phyloP scores from a whole-genome alignment of 2,329 filamentous ascomycete genomes.

The Paecilomyces dactylethromorphus region DNA sequence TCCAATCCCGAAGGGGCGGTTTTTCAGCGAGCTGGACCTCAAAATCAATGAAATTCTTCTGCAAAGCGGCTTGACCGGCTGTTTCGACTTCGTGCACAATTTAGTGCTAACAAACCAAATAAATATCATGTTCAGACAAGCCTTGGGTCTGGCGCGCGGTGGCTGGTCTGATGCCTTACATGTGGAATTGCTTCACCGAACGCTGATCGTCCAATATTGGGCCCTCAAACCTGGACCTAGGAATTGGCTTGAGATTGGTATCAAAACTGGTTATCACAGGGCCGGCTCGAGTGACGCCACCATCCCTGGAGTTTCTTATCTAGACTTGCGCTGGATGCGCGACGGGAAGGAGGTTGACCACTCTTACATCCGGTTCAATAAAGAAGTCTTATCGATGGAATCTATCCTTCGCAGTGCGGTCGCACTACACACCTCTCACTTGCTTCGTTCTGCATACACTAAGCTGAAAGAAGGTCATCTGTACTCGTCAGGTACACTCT shows the following conservation, averaged over 20 bases:
- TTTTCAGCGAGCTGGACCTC: slow-evolving; percentile 62
- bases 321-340: slow-evolving; percentile 68
- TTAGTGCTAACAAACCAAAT: slow-evolving; percentile 88
- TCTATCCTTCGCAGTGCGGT: slow-evolving; percentile 66
- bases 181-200: slow-evolving; percentile 73
- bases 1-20: slow-evolving; percentile 54
- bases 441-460: slow-evolving; percentile 61
- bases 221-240: slow-evolving; percentile 62
- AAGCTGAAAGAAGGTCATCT: slow-evolving; percentile 55
- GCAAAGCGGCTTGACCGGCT: slow-evolving; percentile 66
- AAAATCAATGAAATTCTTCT: slow-evolving; percentile 66
- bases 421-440: slow-evolving; percentile 65
- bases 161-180: slow-evolving; percentile 74
- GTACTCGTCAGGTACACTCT: slow-evolving; percentile 55
- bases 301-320: slow-evolving; percentile 19
- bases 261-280: slow-evolving; percentile 35
- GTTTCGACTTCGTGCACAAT: slow-evolving; percentile 82
- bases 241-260: slow-evolving; percentile 85
- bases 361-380: slow-evolving; percentile 60
- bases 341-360: slow-evolving; percentile 69
- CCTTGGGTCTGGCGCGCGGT: slow-evolving; percentile 58
- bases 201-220: slow-evolving; percentile 90
- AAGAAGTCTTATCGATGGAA: slow-evolving; percentile 65
- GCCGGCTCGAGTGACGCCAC: slow-evolving; percentile 4
- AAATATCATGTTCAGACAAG: slow-evolving; percentile 72